Evolutionary conservation across 768 basidiomycete genomes (phyloP).

Genomic region (Pseudohyphozyma bogoriensis): DNA sequence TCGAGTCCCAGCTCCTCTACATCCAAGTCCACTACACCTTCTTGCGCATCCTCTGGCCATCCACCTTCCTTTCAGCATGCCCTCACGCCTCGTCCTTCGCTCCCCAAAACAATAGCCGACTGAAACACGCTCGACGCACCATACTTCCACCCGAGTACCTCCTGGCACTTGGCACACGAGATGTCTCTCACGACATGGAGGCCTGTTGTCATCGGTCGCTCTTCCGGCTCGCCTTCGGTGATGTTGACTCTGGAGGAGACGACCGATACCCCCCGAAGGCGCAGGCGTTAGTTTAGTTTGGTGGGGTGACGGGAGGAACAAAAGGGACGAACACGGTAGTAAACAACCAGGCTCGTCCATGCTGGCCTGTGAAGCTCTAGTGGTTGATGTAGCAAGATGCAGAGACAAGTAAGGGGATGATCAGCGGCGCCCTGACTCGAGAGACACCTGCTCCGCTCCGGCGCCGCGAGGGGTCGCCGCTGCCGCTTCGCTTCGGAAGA

Average conservation of each 20-base stretch:
- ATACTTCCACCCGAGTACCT: constrained; percentile 94
- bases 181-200: constrained; percentile 94
- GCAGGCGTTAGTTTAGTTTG: too few relatives aligned
- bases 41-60: too few relatives aligned
- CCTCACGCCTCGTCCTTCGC: background rate
- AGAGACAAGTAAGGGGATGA: background rate
- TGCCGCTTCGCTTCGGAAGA: background rate
- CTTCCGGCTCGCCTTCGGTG: constrained; percentile 74
- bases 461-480: background rate
- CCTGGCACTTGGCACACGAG: constrained; percentile 79
- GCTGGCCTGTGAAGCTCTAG: constrained; percentile 96
- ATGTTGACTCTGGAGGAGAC: constrained; percentile 65
- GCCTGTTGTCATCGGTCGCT: constrained; percentile 93
- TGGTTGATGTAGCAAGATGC: background rate
- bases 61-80: background rate
- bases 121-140: constrained; percentile 40
- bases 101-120: background rate
- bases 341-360: constrained; percentile 89
- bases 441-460: background rate
- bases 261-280: background rate
- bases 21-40: too few relatives aligned
- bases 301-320: background rate
- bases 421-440: background rate
- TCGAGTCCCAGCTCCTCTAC: too few relatives aligned
- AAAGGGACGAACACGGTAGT: constrained; percentile 68